Evolutionary conservation across 257 asterid genomes (phyloP).

Genomic region (Solanum ossicruentum): DNA sequence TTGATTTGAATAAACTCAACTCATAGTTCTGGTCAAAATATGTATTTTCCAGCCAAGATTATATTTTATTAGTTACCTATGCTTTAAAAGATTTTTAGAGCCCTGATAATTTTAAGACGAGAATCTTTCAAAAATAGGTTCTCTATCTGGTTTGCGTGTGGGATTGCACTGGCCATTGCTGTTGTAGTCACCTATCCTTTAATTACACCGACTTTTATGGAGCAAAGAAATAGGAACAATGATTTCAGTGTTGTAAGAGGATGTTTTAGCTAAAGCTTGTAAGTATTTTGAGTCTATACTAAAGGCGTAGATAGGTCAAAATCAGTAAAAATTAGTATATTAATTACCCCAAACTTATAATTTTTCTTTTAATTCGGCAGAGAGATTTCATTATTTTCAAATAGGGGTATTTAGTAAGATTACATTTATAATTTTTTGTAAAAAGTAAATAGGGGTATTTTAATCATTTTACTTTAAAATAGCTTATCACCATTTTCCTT

Average conservation of each 20-base stretch:
- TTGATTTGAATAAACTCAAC: not conserved
- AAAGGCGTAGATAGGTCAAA: not conserved
- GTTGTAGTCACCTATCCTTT: not conserved
- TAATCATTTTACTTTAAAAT: no score
- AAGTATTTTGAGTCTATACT: not conserved
- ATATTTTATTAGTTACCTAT: not conserved
- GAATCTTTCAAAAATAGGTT: no score
- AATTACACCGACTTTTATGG: not conserved
- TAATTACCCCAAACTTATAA: no score
- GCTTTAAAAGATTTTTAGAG: not conserved
- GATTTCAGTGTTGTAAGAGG: not conserved
- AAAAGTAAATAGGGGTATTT: no score
- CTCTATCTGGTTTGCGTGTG: no score
- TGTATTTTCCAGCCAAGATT: not conserved
- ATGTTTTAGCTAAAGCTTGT: not conserved
- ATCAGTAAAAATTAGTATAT: not conserved
- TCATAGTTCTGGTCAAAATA: not conserved
- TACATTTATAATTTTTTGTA: no score
- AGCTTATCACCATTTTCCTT: no score
- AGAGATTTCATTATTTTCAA: no score
- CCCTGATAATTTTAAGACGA: no score
- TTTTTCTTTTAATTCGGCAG: not conserved
- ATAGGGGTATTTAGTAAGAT: no score
- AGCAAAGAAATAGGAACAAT: not conserved
- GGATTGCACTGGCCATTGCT: no score